Conservation (phyloP, 2,329 filamentous ascomycete species). For the Fulvia fulva region DNA sequence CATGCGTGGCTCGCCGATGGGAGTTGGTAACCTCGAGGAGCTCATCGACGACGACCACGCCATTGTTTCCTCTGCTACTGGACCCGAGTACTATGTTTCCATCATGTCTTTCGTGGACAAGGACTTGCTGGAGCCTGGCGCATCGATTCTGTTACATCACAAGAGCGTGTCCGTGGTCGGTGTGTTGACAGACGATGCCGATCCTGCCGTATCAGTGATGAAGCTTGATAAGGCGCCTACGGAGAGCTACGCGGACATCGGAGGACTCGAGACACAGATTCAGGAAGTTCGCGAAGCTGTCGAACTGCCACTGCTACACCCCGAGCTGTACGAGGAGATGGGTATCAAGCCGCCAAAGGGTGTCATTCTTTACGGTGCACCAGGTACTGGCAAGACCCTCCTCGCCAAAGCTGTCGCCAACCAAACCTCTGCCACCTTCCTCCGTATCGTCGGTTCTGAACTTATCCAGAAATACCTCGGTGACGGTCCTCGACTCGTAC, state of each 20-base stretch:
- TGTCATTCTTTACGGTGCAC: slow-evolving; percentile 96
- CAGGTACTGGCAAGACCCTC: slow-evolving; percentile 93
- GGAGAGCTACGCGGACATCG: slow-evolving; percentile 97
- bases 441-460: slow-evolving; percentile 94
- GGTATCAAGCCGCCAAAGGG: slow-evolving; percentile 99
- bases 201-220: slow-evolving; percentile 96
- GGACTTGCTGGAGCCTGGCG: slow-evolving; percentile 91
- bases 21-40: slow-evolving; percentile 94
- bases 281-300: slow-evolving; percentile 98
- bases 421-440: slow-evolving; percentile 96
- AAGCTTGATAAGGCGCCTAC: slow-evolving; percentile 98
- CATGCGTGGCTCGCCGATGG: slow-evolving; percentile 98
- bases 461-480: slow-evolving; percentile 98
- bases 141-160: slow-evolving; percentile 91
- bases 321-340: slow-evolving; percentile 99
- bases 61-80: slow-evolving; percentile 95
- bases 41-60: slow-evolving; percentile 99
- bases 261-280: slow-evolving; percentile 90
- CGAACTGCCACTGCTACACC: slow-evolving; percentile 88
- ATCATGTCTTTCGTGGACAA: slow-evolving; percentile 99
- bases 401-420: slow-evolving; percentile 97
- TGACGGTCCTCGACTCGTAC: slow-evolving; percentile 88
- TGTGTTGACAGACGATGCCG: slow-evolving; percentile 91
- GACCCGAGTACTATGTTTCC: slow-evolving; percentile 97
- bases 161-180: slow-evolving; percentile 98